Percentiles rank a stretch among this genome's conserved stretches.
Evolutionary conservation across 345 rosid genomes (phyloP).

Genomic region (Draba incana): DNA sequence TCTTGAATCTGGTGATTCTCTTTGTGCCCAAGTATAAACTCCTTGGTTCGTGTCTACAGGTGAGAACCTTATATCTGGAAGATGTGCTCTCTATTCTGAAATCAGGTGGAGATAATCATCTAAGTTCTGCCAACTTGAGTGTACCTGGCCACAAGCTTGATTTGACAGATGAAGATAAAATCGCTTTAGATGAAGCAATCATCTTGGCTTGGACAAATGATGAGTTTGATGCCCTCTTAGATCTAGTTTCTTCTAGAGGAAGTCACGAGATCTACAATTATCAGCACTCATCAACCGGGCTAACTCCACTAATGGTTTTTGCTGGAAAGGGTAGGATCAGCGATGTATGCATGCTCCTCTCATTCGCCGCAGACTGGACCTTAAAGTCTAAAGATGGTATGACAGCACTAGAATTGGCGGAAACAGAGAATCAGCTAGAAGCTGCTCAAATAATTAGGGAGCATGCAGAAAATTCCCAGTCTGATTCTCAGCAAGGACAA

Average conservation of each 20-base stretch:
- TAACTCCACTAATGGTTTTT: slow-evolving; percentile 87
- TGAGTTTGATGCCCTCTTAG: slow-evolving; percentile 78
- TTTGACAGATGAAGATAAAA: slow-evolving; percentile 65
- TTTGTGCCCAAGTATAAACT: slow-evolving; percentile 34
- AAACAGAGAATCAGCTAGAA: slow-evolving; percentile 66
- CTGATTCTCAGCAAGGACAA: slow-evolving; percentile 51
- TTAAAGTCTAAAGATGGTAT: slow-evolving; percentile 60
- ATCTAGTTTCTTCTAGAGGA: slow-evolving; percentile 67
- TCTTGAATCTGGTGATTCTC: slow-evolving; percentile 5
- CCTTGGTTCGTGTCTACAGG: slow-evolving; percentile 52
- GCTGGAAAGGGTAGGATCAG: slow-evolving; percentile 84
- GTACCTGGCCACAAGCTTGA: slow-evolving; percentile 44
- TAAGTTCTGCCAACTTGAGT: slow-evolving; percentile 47
- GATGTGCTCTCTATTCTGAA: slow-evolving; percentile 81
- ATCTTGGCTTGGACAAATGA: slow-evolving; percentile 76
- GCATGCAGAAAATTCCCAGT: slow-evolving; percentile 46
- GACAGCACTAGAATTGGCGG: slow-evolving; percentile 74
- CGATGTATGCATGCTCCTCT: slow-evolving; percentile 86
- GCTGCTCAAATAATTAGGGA: slow-evolving; percentile 62
- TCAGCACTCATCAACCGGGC: slow-evolving; percentile 71
- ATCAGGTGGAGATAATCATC: slow-evolving; percentile 59
- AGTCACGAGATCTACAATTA: slow-evolving; percentile 60
- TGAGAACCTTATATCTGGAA: slow-evolving; percentile 71
- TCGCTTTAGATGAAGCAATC: slow-evolving; percentile 83
- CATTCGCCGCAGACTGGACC: slow-evolving; percentile 69